Evolutionary conservation across 1,284 basidiomycete species (phyloP), one percentile per base, ranked within the genome.

Genomic region (Leccinum subfulvum): DNA sequence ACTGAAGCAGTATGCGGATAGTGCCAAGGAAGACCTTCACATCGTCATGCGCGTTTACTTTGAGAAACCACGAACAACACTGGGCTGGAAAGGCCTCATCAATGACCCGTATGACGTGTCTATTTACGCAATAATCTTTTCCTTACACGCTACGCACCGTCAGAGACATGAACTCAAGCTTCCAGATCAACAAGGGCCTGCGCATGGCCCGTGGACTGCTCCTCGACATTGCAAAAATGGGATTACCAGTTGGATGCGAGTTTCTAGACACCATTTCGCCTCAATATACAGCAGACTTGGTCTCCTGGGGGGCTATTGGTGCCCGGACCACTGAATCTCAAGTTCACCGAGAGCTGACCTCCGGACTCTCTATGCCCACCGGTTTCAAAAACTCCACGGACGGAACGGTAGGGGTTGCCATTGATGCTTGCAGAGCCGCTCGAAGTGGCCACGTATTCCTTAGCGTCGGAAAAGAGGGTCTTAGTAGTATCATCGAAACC

Each of bases 41-140:
- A 98, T 99, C 73, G 84, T 98, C 70, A 98, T 98, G 96, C 89
- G 95, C 52, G 94, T 96, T 68, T 97, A 97, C 81, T 97, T 97
- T 74, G 95, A 97, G 73, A 97, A 97, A 80, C 95, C 95, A 1
- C 84, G 97, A 52, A 98, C 97, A 11, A 98, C 97, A 0, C 91
- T 98, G 59, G 96, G 96, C 18, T 98, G 97, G 97, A 98, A 98
- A 77, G 97, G 97, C 58, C 86, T 99, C 66, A 98, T 99, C 80
- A 99, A 98, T 75, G 92, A 95, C 73, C 94, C 94, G 72, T 74
- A 63, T 13, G 72, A 7, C 23, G 14, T 23, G 2, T 44, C 28
- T 49, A 28, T 28, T 14, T 18, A 49, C 13, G 6, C 28, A 9
- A 10, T 21, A 10, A 5, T 37, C 18, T 35, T 47, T 57, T 47